Base-by-base conservation (phyloP, 2,329 filamentous ascomycete genomes). In the Aspergillus versicolor region DNA sequence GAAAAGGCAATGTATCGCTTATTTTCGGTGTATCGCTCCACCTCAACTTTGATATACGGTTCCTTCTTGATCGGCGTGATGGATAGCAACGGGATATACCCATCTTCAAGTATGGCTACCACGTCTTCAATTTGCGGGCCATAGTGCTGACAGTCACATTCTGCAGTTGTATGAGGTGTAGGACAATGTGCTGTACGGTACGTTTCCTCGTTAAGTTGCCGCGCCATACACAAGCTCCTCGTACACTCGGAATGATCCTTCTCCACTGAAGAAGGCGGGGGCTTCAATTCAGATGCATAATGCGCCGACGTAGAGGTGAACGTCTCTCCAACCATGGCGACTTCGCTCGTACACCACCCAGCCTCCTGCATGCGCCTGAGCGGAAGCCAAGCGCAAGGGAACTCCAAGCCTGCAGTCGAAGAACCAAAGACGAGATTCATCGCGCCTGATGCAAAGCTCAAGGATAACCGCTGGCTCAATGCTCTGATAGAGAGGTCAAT, bases 1-100 rank as follows among this genome's bases (percentile, higher is more conserved):
- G 54, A 56, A 48, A 51, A 56, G 3, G 54, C 54, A 12, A 56
- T 52, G 19, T 51, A 56, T 6, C 22, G 41, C 32, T 41, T 56
- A 8, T 42, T 42, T n/a, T 40, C 21, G 5, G 19, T 51, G 12
- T 51, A 56, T 17, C 34, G 32, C 34, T 56, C 54, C 8, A 51
- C 54, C 7, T 40, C 30, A 6, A 56, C 15, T 12, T 40, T 46
- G 46, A 56, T 4, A 15, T 40, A 52, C 4, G 54, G 54, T 13
- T 45, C 40, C 17, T 44, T 52, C 19, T 56, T 52, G 5, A n/a
- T 54, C 12, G 45, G 17, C 9, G 27, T 48, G 1, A 54, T 54
- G 4, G 52, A 54, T 9, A 54, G 17, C 11, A 54, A 19, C 8
- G 52, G 52, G 3, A 54, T 15, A 12, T 24, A 34, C 6, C 52